phyloP scores from a whole-genome alignment of 768 basidiomycete genomes.

The Russula griseocarnosa region DNA sequence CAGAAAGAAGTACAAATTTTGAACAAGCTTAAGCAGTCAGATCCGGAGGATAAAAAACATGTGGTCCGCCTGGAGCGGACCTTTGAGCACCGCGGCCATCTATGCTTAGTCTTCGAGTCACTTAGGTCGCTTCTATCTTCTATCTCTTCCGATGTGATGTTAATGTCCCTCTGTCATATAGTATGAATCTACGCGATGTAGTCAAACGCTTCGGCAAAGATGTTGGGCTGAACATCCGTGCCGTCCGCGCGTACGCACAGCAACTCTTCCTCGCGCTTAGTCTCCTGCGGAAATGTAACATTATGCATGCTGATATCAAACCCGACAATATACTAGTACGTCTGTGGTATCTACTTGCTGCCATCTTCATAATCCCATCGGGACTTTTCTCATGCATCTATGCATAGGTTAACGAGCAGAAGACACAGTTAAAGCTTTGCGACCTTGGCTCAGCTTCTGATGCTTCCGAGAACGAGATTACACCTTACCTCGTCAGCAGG shows the following conservation, averaged over 20 bases:
- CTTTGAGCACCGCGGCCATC: conserved; percentile 95
- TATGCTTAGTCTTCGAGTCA: conserved; percentile 94
- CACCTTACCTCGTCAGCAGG: conserved; percentile 94
- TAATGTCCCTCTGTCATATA: conserved; percentile 34
- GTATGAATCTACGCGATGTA: conserved; percentile 97
- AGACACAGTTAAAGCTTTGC: conserved; percentile 89
- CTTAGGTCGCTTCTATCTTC: conserved; percentile 57
- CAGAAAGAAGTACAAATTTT: conserved; percentile 89
- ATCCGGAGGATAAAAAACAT: conserved; percentile 97
- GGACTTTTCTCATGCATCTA: not conserved
- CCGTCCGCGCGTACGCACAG: conserved; percentile 98
- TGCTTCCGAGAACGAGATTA: conserved; percentile 92
- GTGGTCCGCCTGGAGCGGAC: conserved; percentile 88
- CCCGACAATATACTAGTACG: conserved; percentile 94
- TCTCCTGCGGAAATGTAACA: conserved; percentile 79
- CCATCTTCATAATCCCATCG: not conserved
- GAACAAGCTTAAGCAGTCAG: conserved; percentile 79
- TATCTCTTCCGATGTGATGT: not conserved
- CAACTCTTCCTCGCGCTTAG: conserved; percentile 89
- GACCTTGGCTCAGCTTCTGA: conserved; percentile 98
- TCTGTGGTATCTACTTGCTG: conserved; percentile 24
- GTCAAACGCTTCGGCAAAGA: conserved; percentile 98
- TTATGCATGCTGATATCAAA: conserved; percentile 99
- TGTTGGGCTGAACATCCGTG: conserved; percentile 90
- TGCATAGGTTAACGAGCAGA: conserved; percentile 85